Evolutionary conservation across 2,329 filamentous ascomycete species (phyloP), one percentile per base, ranked within the genome.

Genomic region (Xylariomycetidae sp.): DNA sequence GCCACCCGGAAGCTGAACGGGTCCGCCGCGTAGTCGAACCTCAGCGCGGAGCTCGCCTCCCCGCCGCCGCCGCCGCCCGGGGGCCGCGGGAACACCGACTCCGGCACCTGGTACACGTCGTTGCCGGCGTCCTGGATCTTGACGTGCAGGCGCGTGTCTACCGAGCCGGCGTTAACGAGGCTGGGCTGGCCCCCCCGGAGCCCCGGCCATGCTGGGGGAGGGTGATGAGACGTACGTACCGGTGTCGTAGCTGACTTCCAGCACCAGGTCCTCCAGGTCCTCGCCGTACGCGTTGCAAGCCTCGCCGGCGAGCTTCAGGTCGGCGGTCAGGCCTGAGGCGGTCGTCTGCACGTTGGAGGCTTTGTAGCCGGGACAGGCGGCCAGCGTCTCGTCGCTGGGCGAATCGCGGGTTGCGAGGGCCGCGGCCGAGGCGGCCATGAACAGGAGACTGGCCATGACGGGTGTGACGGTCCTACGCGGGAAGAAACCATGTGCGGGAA

Each of bases 21-120:
- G 25, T 53, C 52, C 27, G 54, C 48, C 30, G 48, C 54, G 32
- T 58, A 60, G 42, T 58, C 37, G 32, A 60, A 60, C 18, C 46
- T 52, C 23, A 60, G 40, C 10, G 53, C 51, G 2, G 54, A 47
- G 4, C 42, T 36, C 13, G 25, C 19, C n/a, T n/a, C n/a, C 17
- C 39, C 40, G 6, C 38, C 37, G 27, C 34, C 35, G 6, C 44
- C 46, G 7, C 40, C 37, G 16, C 40, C 41, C 24, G 39, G 34
- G 6, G 81, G 80, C 1, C 82, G 74, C 3, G 79, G 70, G 15
- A 89, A 63, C 17, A 86, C 74, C 3, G 71, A 71, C 22, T 81
- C 76, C 10, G 84, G 83, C 2, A 90, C 74, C 53, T 89, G 83
- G 49, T 85, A 90, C 29, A 83, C 80, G 18, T 76, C 68, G 42